Evolutionary conservation across 345 rosid species (phyloP).

Genomic region (Acer yangbiense): DNA sequence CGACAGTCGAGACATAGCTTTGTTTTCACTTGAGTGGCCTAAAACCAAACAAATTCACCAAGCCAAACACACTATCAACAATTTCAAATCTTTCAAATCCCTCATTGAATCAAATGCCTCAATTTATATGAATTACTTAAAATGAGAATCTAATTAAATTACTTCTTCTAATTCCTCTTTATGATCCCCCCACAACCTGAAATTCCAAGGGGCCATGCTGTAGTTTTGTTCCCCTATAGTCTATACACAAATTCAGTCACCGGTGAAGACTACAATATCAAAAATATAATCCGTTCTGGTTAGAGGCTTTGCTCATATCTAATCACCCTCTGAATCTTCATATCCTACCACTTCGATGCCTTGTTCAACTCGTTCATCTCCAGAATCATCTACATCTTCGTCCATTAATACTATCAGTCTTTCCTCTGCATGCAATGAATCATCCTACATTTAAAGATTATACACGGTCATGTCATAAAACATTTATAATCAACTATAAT

Average conservation of each 20-base stretch:
- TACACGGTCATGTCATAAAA: neutral
- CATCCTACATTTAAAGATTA: slow-evolving; percentile 42
- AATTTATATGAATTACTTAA: slow-evolving; percentile 23
- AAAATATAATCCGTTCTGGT: slow-evolving; percentile 18
- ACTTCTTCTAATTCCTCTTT: slow-evolving; percentile 18
- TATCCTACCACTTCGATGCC: neutral
- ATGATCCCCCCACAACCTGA: neutral
- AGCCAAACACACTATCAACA: too few relatives aligned
- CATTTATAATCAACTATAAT: too few relatives aligned
- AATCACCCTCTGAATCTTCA: slow-evolving; percentile 41
- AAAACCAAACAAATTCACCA: too few relatives aligned
- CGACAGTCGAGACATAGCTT: too few relatives aligned
- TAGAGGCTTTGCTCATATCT: slow-evolving; percentile 31
- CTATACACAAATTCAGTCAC: neutral
- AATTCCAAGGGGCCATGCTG: neutral
- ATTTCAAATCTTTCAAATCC: neutral
- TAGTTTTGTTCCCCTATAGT: neutral
- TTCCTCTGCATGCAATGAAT: slow-evolving; percentile 33
- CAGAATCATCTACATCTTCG: slow-evolving; percentile 40
- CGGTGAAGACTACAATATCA: slow-evolving; percentile 19
- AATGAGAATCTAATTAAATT: neutral
- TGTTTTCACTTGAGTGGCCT: too few relatives aligned
- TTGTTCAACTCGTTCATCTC: neutral
- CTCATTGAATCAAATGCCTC: slow-evolving; percentile 18
- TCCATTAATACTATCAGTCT: slow-evolving; percentile 40